Evolutionary conservation across 495 filamentous ascomycete genomes (phyloP), one percentile per base, ranked within the genome.

Genomic region (Cercophora sp.): DNA sequence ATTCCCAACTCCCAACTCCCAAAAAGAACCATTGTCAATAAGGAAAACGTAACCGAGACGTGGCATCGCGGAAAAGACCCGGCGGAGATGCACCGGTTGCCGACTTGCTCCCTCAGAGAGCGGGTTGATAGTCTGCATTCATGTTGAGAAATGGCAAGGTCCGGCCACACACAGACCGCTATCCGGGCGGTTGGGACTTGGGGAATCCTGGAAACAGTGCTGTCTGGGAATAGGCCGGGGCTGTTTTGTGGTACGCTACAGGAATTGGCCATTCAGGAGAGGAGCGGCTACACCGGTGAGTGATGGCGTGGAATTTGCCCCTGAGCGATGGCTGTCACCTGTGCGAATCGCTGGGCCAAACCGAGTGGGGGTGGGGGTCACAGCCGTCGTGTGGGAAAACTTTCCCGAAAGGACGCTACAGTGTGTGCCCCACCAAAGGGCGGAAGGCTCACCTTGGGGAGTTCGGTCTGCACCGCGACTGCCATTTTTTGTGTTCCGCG

Each of bases 221-320:
- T 5, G 23, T 43, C 44, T 47, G 26, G 44, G 34, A 47, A 47
- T 47, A 47, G 44, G 2, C 44, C 44, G 44, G 44, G 26, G 22
- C n/a, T n/a, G 3, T 27, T n/a, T n/a, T n/a, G n/a, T n/a, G 10
- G 34, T 27, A 47, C 26, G 5, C 2, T 9, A 5, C 43, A 19
- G 4, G n/a, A 16, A 47, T 34, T 47, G 44, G 11, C 44, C 44
- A 47, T 10, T 47, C 26, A 47, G 1, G 25, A 20, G 1, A 5
- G 18, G 3, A 27, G 9, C 4, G 26, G n/a, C 9, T 34, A 34
- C 44, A 47, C 26, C 25, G 44, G 44, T 34, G 26, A 26, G 41
- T 26, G 16, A 24, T n/a, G n/a, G 16, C n/a, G 8, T 18, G 40
- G 40, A 43, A 27, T 44, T 44, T 15, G 41, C 41, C 41, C 40